A percentile compares a stretch with the other conserved stretches of the same genome.
Conservation (phyloP, 2,329 filamentous ascomycete genomes). For the Stachybotrys chartarum region DNA sequence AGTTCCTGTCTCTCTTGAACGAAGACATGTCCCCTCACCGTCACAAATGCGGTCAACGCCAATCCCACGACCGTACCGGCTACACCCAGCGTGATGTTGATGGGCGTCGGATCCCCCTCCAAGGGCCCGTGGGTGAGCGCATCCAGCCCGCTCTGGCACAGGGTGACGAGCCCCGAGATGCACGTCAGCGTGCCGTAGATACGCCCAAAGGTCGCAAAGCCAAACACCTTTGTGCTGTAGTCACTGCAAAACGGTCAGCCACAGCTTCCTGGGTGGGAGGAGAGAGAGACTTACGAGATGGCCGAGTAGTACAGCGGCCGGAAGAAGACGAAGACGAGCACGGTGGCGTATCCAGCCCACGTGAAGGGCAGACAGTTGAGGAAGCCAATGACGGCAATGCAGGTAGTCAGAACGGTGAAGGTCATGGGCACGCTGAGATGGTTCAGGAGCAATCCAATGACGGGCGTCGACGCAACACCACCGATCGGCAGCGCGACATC, state of each 20-base stretch:
- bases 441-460: constrained; percentile 65
- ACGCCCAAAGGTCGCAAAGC: constrained; percentile 72
- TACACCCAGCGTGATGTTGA: constrained; percentile 52
- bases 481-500: constrained; percentile 54
- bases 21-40: background rate
- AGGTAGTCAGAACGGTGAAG: constrained; percentile 48
- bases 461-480: constrained; percentile 61
- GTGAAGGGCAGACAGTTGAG: constrained; percentile 57
- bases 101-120: constrained; percentile 52
- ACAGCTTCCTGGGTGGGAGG: background rate
- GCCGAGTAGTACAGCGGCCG: constrained; percentile 72
- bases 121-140: constrained; percentile 58
- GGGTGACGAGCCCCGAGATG: constrained; percentile 63
- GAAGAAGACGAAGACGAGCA: constrained; percentile 63
- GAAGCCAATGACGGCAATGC: constrained; percentile 51
- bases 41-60: constrained; percentile 48
- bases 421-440: constrained; percentile 55
- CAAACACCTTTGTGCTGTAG: constrained; percentile 74
- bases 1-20: constrained; percentile 1
- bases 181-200: constrained; percentile 73
- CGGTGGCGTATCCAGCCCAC: constrained; percentile 59
- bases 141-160: constrained; percentile 63
- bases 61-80: constrained; percentile 48
- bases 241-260: constrained; percentile 32
- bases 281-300: constrained; percentile 43